A percentile compares a stretch with the other conserved stretches of the same genome.
phyloP scores from a whole-genome alignment of 2,329 filamentous ascomycete species.

The Fusarium domesticum region DNA sequence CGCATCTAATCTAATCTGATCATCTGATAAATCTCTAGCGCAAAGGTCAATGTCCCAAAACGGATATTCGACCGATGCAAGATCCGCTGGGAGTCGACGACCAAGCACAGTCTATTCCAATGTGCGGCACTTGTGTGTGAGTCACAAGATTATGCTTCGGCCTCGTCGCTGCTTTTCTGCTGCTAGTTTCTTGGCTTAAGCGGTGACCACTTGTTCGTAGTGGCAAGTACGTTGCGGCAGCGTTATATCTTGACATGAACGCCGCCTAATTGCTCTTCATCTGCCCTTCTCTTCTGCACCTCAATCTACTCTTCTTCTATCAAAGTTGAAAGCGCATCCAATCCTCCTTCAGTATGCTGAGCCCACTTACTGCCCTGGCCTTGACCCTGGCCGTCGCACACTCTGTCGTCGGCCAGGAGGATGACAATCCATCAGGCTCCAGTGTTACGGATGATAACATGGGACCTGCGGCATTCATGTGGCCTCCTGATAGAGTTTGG shows the following conservation, averaged over 20 bases:
- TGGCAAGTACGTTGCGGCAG: background rate
- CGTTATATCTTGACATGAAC: background rate
- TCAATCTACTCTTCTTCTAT: background rate
- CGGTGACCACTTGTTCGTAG: too few relatives aligned
- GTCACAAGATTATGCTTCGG: background rate
- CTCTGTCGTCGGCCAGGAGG: slow-evolving; percentile 7
- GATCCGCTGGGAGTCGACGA: background rate
- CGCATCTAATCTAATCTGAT: slow-evolving; percentile 24
- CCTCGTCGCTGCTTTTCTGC: too few relatives aligned
- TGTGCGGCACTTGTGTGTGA: background rate
- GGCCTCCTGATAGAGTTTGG: slow-evolving; percentile 58
- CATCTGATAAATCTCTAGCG: slow-evolving; percentile 23
- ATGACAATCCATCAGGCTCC: slow-evolving; percentile 10
- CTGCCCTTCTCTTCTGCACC: background rate
- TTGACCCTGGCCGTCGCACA: slow-evolving; percentile 7
- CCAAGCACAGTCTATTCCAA: background rate
- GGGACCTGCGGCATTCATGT: slow-evolving; percentile 59
- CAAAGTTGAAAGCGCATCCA: too few relatives aligned
- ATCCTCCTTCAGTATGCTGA: background rate
- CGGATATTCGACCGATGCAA: background rate
- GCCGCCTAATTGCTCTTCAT: background rate
- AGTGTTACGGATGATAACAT: slow-evolving; percentile 31
- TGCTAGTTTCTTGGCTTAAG: too few relatives aligned
- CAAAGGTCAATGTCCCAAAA: background rate
- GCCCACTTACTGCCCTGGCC: background rate